A percentile compares a stretch with the other conserved stretches of the same genome.
These are phyloP conservation scores for Calonectria hongkongensis DNA, from an alignment of 2,329 filamentous ascomycete genomes.

Conservation along the genomic window DNA sequence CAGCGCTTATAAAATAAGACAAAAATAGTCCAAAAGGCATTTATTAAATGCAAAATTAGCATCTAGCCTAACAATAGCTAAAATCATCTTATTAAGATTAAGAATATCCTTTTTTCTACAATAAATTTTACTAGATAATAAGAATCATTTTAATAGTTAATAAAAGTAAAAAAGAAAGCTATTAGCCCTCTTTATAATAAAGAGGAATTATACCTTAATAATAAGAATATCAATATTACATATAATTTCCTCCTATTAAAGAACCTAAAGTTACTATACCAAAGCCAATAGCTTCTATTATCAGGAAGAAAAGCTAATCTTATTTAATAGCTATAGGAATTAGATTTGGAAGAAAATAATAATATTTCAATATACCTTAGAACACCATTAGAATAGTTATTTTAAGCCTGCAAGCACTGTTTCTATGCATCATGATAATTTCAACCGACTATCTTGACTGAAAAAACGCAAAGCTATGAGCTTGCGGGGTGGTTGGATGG, in stretches of 20 bases:
- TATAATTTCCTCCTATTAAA: neutral
- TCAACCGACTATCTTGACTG: neutral
- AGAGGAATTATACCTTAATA: neutral
- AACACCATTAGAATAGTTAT: neutral
- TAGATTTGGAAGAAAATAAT: neutral
- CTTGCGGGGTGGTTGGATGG: neutral
- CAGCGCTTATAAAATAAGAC: conserved; percentile 3
- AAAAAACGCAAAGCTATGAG: neutral
- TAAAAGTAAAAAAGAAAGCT: neutral
- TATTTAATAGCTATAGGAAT: too few species aligned
- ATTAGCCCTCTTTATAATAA: neutral
- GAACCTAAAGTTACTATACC: too few species aligned
- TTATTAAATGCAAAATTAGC: conserved; percentile 31
- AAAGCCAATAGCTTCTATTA: too few species aligned
- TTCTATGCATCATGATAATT: neutral
- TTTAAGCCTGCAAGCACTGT: neutral
- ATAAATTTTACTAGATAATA: neutral
- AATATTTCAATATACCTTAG: neutral
- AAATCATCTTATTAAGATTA: conserved; percentile 2
- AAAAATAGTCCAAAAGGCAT: conserved; percentile 31
- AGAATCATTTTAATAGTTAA: neutral
- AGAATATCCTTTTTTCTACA: neutral
- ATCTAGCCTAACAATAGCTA: conserved; percentile 24
- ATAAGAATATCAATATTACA: neutral
- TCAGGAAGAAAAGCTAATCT: too few species aligned